Percentiles rank a stretch among this genome's conserved stretches.
These are phyloP conservation scores for Pseudocercospora cruenta DNA, from an alignment of 2,329 filamentous ascomycete species.

Conservation along the genomic window DNA sequence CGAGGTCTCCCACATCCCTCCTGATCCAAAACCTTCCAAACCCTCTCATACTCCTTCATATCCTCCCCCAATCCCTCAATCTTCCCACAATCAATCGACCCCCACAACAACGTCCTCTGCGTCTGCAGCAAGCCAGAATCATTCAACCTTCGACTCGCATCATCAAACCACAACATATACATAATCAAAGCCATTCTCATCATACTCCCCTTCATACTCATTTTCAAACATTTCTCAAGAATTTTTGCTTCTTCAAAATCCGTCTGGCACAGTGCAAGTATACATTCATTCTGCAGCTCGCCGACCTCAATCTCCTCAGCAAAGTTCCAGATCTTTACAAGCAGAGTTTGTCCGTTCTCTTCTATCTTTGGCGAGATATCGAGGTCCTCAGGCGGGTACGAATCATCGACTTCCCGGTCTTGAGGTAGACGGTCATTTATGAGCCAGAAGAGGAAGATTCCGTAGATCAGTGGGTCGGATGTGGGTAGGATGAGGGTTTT, in stretches of 20 bases:
- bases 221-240: neutral
- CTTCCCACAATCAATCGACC: neutral
- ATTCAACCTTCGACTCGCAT: neutral
- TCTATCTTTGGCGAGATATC: neutral
- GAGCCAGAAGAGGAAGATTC: neutral
- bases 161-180: slow-evolving; percentile 14
- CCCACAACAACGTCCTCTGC: neutral
- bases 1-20: neutral
- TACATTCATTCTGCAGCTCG: neutral
- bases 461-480: neutral
- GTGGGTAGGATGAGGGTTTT: neutral
- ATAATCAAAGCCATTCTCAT: slow-evolving; percentile 13
- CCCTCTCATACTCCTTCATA: neutral
- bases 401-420: neutral
- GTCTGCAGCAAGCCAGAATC: neutral
- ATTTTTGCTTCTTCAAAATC: no score
- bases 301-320: neutral
- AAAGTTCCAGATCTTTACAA: neutral
- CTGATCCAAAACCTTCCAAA: neutral
- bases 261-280: no score
- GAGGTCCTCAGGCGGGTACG: neutral
- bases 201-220: neutral
- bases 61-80: neutral
- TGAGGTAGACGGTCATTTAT: neutral
- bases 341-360: neutral